Percentiles rank a stretch among this genome's conserved stretches.
Evolutionary conservation across 2,329 filamentous ascomycete species (phyloP).

Genomic region (Apiospora pterosperma): DNA sequence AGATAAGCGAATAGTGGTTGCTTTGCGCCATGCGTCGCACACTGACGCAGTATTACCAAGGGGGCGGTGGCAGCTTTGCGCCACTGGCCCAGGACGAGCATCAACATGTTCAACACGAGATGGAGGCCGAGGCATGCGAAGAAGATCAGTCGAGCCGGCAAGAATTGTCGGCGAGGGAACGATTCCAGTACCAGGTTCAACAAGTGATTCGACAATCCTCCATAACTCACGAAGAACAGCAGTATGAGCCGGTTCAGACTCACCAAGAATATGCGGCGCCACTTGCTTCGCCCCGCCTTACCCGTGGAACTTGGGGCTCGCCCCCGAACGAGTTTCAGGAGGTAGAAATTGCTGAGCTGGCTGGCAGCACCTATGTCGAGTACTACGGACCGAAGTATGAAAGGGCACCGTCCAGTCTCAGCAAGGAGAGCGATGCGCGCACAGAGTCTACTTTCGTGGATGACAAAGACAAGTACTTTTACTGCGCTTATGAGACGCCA

Average conservation of each 20-base stretch:
- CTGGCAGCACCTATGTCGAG: conserved; percentile 1
- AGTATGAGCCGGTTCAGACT: conserved; percentile 1
- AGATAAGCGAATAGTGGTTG: background rate
- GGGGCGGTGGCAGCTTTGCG: conserved; percentile 6
- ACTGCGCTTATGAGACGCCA: background rate
- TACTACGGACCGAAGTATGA: conserved; percentile 6
- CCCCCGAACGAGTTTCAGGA: background rate
- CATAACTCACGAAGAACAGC: background rate
- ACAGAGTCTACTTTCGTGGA: conserved; percentile 6
- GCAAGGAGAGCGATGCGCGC: conserved; percentile 4
- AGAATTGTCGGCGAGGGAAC: background rate
- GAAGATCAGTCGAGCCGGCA: conserved; percentile 2
- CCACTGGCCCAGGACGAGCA: conserved; percentile 9
- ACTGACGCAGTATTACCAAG: background rate
- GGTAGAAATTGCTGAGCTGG: conserved; percentile 7
- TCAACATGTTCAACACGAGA: background rate
- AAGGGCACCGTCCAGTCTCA: conserved; percentile 9
- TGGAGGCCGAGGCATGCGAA: background rate
- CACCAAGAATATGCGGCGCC: background rate
- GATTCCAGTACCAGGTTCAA: conserved; percentile 7
- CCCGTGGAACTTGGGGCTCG: background rate
- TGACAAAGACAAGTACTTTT: conserved; percentile 1
- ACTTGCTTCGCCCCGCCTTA: background rate
- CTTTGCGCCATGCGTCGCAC: conserved; percentile 3
- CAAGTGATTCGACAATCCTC: conserved; percentile 5